Conservation (phyloP, 2,329 filamentous ascomycete species). For the Pseudogymnoascus pannorum region DNA sequence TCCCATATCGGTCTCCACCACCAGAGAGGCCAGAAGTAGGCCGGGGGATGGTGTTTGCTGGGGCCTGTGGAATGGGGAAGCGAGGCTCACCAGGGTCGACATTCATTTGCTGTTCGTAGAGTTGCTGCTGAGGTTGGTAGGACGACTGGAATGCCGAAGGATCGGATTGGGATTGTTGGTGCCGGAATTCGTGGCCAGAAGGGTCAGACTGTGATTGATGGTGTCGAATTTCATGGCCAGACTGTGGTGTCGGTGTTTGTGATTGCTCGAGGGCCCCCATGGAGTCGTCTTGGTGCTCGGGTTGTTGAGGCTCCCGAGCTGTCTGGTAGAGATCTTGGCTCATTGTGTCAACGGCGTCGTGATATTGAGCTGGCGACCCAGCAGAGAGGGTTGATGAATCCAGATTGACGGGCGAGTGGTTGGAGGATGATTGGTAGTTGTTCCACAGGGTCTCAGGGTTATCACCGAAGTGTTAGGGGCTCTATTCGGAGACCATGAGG, state of each 20-base stretch:
- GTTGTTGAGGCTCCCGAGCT: constrained; percentile 29
- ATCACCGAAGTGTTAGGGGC: constrained; percentile 6
- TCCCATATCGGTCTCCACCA: constrained; percentile 24
- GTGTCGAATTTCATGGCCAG: constrained; percentile 20
- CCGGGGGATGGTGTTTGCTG: constrained; percentile 24
- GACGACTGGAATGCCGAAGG: constrained; percentile 25
- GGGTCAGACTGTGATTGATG: constrained; percentile 25
- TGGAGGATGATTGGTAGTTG: not conserved
- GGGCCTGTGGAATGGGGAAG: constrained; percentile 28
- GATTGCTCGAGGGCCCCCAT: constrained; percentile 26
- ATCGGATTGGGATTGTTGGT: constrained; percentile 2
- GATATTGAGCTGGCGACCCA: constrained; percentile 45
- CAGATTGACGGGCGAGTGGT: constrained; percentile 34
- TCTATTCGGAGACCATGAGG: constrained; percentile 8
- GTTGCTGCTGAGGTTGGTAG: constrained; percentile 23
- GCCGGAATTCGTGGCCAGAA: not conserved
- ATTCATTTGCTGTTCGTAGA: constrained; percentile 12
- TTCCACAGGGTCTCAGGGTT: constrained; percentile 4
- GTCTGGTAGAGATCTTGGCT: constrained; percentile 38
- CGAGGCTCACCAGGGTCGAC: constrained; percentile 22
- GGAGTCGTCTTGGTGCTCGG: constrained; percentile 23
- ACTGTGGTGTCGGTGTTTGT: constrained; percentile 25
- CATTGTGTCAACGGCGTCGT: constrained; percentile 43
- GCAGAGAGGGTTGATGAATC: constrained; percentile 44
- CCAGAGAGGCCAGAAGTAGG: constrained; percentile 29